These are phyloP conservation scores for Rhizopogon vulgaris DNA, from an alignment of 768 basidiomycete genomes.

Conservation along the genomic window DNA sequence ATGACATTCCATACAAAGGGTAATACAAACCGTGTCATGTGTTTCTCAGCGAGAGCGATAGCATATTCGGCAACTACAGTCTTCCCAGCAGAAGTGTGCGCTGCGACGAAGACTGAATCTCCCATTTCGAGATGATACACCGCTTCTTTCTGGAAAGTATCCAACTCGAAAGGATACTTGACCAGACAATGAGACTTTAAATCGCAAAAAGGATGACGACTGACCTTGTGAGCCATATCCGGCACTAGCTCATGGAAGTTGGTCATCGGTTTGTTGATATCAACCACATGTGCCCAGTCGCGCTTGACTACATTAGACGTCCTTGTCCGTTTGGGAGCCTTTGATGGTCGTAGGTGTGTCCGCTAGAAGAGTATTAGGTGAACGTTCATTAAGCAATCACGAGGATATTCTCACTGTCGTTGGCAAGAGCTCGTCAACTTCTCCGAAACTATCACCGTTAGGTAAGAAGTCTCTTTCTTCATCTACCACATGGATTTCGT, in stretches of 20 bases:
- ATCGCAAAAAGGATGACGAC: slow-evolving; percentile 3
- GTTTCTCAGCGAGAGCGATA: slow-evolving; percentile 91
- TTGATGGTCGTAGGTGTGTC: slow-evolving; percentile 51
- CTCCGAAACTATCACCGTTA: slow-evolving; percentile 27
- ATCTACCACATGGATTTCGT: slow-evolving; percentile 9
- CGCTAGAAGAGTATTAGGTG: slow-evolving; percentile 31
- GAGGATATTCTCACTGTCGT: slow-evolving; percentile 32
- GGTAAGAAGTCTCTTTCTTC: slow-evolving; percentile 16
- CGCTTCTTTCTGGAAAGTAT: slow-evolving; percentile 98
- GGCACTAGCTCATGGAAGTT: slow-evolving; percentile 94
- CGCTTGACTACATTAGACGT: slow-evolving; percentile 62
- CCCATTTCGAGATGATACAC: slow-evolving; percentile 97
- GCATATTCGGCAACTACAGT: slow-evolving; percentile 99
- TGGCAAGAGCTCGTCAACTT: slow-evolving; percentile 79
- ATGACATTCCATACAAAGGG: slow-evolving; percentile 10
- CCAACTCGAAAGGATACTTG: slow-evolving; percentile 97
- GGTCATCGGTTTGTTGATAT: slow-evolving; percentile 81
- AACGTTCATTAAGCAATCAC: neutral
- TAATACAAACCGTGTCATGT: slow-evolving; percentile 86
- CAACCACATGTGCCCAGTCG: slow-evolving; percentile 97
- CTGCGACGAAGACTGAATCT: slow-evolving; percentile 98
- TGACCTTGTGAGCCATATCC: slow-evolving; percentile 90
- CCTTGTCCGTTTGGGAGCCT: slow-evolving; percentile 34
- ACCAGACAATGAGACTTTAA: slow-evolving; percentile 1
- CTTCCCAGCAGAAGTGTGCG: slow-evolving; percentile 99